Base-by-base conservation (phyloP, 345 rosid species). In the Salix dunnii region DNA sequence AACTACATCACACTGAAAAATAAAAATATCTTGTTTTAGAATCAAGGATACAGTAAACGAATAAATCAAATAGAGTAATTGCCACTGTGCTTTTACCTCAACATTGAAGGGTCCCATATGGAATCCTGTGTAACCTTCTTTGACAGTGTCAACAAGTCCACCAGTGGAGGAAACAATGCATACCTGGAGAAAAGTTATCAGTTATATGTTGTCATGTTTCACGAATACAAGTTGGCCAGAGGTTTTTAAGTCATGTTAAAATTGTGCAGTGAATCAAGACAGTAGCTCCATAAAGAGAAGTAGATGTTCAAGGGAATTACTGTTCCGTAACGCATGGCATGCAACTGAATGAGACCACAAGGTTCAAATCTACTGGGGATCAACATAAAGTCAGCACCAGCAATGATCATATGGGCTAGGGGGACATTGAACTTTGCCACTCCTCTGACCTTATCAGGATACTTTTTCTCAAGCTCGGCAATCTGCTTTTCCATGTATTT, bases 271-370 rank as follows among this genome's bases (percentile, higher is more conserved):
- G 4, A 35, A 49, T 51, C 31, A 49, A 68, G 28, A 63, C 20
- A 73, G 61, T 53, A 11, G 77, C 65, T 1, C 14, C 60, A 61
- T 51, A 6, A 46, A 62, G 49, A 36, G 48, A 16, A 49, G 67
- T 30, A 14, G 23, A 64, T 12, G 36, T 11, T 40, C 13, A 28
- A 35, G 1, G 35, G 10, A 21, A 35, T 71, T 89, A 89, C 96
- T n/a, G 98, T 94, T 90, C 98, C 98, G 81, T 92, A 96, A 85
- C 96, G 87, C 99, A 93, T 93, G 35, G 99, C 96, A 27, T 96
- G 99, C 73, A 96, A 73, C 81, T 93, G 99, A 77, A 96, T 93
- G 81, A 96, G 97, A 82, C 99, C 99, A 20, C 99, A 96, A 2
- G 99, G 99, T 81, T 96, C 99, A 64, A 96, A 96, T 84, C 99